phyloP scores from a whole-genome alignment of 768 basidiomycete species.

The Pleurotus ostreatus region DNA sequence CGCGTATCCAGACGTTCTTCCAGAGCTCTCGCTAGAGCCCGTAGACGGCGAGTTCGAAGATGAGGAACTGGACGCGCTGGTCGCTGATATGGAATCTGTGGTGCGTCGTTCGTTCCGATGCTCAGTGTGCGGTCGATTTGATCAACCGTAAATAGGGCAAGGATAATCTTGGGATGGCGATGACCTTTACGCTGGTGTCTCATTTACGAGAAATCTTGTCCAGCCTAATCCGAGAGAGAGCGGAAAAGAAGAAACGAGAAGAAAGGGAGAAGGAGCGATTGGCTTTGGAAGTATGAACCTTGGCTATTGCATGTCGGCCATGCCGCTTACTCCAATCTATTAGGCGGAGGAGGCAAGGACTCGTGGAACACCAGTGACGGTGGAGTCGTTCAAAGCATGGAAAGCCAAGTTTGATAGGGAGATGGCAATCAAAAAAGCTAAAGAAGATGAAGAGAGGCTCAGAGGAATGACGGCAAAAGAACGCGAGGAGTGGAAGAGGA shows the following conservation, averaged over 20 bases:
- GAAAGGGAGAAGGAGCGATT: constrained; percentile 72
- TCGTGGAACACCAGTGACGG: constrained; percentile 88
- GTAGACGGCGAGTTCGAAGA: constrained; percentile 60
- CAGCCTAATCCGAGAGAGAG: constrained; percentile 54
- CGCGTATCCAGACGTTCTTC: constrained; percentile 81
- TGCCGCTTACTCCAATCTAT: constrained; percentile 6
- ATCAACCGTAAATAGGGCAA: constrained; percentile 48
- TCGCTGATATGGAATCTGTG: constrained; percentile 53
- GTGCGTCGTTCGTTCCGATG: constrained; percentile 31
- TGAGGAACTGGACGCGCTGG: constrained; percentile 47
- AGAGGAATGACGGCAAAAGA: constrained; percentile 74
- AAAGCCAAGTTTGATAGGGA: constrained; percentile 77
- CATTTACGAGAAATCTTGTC: constrained; percentile 79
- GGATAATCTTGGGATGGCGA: constrained; percentile 92
- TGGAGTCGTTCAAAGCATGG: constrained; percentile 79
- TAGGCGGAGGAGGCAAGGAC: constrained; percentile 87
- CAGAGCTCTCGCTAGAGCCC: constrained; percentile 62
- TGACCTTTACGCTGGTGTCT: constrained; percentile 93
- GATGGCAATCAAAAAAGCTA: constrained; percentile 47
- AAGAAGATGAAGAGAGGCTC: constrained; percentile 74
- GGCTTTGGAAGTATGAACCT: constrained; percentile 62
- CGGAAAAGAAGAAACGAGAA: constrained; percentile 50
- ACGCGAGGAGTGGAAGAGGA: constrained; percentile 76
- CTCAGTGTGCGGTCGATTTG: background rate
- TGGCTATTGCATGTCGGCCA: background rate